Percentiles rank a stretch among this genome's conserved stretches.
These are phyloP conservation scores for Phaeoacremonium minimum DNA, from an alignment of 2,329 filamentous ascomycete genomes.

Conservation along the genomic window DNA sequence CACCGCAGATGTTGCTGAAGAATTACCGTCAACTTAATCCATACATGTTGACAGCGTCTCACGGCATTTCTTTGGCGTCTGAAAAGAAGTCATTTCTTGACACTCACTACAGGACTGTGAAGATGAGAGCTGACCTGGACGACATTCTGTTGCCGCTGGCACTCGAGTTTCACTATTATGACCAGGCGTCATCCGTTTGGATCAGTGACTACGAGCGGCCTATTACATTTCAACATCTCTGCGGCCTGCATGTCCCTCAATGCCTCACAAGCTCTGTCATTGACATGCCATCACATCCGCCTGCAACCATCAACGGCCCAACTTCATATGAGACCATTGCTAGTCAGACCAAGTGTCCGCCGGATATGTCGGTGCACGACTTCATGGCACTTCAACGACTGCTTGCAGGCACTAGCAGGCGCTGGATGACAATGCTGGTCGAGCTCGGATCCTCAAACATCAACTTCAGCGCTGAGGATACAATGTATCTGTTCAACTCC, in stretches of 20 bases:
- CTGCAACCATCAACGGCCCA: conserved; percentile 29
- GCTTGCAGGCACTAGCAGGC: conserved; percentile 35
- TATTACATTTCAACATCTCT: conserved; percentile 41
- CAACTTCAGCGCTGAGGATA: conserved; percentile 54
- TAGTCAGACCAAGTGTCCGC: conserved; percentile 42
- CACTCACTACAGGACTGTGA: conserved; percentile 3
- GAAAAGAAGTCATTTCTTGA: conserved; percentile 4
- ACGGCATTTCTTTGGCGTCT: conserved; percentile 1
- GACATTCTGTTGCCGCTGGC: conserved; percentile 4
- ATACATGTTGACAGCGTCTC: conserved; percentile 2
- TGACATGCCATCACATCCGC: conserved; percentile 1
- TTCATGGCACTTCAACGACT: conserved; percentile 47
- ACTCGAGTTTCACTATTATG: conserved; percentile 1
- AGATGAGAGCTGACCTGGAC: not conserved
- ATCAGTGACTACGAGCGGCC: not conserved
- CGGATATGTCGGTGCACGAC: conserved; percentile 42
- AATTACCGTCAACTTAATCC: conserved; percentile 9
- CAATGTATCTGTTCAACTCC: conserved; percentile 42
- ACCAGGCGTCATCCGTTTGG: not conserved
- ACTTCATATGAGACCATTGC: conserved; percentile 52
- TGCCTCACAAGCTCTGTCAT: conserved; percentile 11
- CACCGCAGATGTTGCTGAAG: conserved; percentile 8
- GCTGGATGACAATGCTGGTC: conserved; percentile 42
- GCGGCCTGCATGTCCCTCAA: conserved; percentile 13
- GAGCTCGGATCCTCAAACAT: conserved; percentile 50